Evolutionary conservation across 345 rosid genomes (phyloP).

Genomic region (Corchorus olitorius): DNA sequence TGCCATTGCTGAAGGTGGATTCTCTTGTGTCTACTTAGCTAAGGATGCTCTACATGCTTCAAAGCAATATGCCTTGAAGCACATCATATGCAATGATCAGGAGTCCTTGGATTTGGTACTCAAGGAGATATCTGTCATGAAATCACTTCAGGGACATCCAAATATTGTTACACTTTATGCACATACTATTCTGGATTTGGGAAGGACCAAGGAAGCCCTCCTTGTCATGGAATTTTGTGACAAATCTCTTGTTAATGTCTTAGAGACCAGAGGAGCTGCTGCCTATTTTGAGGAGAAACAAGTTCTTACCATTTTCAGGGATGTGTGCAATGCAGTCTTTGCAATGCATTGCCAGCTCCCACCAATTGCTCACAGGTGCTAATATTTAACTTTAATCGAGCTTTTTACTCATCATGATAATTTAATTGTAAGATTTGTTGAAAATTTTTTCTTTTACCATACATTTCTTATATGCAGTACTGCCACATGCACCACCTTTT

Average conservation of each 20-base stretch:
- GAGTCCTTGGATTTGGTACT: slow-evolving; percentile 71
- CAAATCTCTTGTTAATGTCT: slow-evolving; percentile 75
- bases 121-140: slow-evolving; percentile 87
- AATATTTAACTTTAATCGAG: not conserved
- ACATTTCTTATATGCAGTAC: not conserved
- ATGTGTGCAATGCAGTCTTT: slow-evolving; percentile 91
- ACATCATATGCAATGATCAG: slow-evolving; percentile 87
- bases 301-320: slow-evolving; percentile 71
- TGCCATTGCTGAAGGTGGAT: slow-evolving; percentile 93
- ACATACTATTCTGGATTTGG: slow-evolving; percentile 77
- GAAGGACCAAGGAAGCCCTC: slow-evolving; percentile 91
- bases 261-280: slow-evolving; percentile 83
- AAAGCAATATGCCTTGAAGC: slow-evolving; percentile 93
- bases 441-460: not conserved
- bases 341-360: slow-evolving; percentile 95
- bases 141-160: slow-evolving; percentile 87
- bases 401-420: not conserved
- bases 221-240: slow-evolving; percentile 94
- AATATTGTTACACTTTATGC: slow-evolving; percentile 72
- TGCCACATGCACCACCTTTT: not conserved
- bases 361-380: slow-evolving; percentile 90
- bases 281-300: slow-evolving; percentile 90
- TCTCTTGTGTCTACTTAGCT: slow-evolving; percentile 89
- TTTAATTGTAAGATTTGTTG: not conserved
- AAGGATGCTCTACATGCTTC: slow-evolving; percentile 66